Conservation (phyloP, 148 eudicot genomes). For the Selenicereus undatus region DNA sequence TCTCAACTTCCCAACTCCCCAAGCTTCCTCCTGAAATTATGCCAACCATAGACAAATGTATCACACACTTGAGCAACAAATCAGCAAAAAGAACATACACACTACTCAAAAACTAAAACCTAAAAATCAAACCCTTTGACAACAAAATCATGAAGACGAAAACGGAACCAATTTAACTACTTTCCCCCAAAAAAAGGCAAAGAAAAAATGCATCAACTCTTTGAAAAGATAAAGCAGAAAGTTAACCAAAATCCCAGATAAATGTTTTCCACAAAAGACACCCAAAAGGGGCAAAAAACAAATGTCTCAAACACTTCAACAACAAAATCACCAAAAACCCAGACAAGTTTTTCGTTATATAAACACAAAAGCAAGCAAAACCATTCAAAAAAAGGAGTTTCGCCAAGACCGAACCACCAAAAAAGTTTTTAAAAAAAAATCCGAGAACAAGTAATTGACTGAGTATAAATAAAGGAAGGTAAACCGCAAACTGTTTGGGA, state of each 20-base stretch:
- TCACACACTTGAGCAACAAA: not conserved
- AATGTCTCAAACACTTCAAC: not conserved
- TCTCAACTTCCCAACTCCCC: slow-evolving; percentile 83
- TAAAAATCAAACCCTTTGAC: not conserved
- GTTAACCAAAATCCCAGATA: not conserved
- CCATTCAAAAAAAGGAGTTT: not conserved
- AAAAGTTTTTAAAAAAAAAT: not conserved
- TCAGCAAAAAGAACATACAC: not conserved
- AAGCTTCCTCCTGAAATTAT: slow-evolving; percentile 71
- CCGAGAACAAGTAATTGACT: not conserved
- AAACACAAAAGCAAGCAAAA: not conserved
- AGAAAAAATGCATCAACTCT: not conserved
- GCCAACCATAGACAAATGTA: slow-evolving; percentile 3
- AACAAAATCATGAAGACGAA: not conserved
- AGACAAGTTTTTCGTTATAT: slow-evolving; percentile 2
- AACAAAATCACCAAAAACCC: slow-evolving; percentile 8
- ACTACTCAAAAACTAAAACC: not conserved
- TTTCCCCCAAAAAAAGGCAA: not conserved
- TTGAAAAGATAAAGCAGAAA: too few relatives aligned
- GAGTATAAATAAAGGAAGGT: not conserved
- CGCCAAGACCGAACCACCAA: not conserved
- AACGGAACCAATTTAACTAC: not conserved
- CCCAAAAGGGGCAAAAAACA: not conserved
- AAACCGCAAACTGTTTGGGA: slow-evolving; percentile 78
- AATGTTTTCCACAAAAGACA: not conserved